phyloP scores from a whole-genome alignment of 208 protist genomes.

The Angomonas desouzai region DNA sequence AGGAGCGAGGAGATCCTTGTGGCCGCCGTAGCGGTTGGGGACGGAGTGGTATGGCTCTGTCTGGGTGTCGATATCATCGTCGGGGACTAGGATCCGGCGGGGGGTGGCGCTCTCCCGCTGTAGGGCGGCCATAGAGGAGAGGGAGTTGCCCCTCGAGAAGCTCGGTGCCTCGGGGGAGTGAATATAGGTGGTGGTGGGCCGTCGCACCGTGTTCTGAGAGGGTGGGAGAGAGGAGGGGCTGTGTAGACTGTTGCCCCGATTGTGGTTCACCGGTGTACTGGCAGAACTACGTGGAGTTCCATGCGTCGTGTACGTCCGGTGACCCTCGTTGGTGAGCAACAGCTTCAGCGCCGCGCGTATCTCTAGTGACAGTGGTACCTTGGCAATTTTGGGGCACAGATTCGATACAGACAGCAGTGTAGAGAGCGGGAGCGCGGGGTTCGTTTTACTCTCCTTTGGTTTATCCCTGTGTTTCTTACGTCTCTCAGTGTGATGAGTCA shows the following conservation, averaged over 20 bases:
- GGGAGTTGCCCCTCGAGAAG: neutral
- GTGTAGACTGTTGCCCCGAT: neutral
- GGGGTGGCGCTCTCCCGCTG: neutral
- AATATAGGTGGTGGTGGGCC: neutral
- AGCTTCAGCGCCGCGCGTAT: constrained; percentile 6
- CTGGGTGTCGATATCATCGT: neutral
- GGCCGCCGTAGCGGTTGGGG: neutral
- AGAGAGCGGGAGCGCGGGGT: neutral
- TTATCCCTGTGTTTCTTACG: neutral
- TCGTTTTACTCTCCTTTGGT: neutral
- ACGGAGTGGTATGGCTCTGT: constrained; percentile 2
- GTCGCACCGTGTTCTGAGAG: neutral
- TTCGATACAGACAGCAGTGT: constrained; percentile 3
- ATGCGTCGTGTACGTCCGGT: constrained; percentile 9
- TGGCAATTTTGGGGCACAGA: neutral
- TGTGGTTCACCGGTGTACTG: neutral
- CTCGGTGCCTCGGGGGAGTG: neutral
- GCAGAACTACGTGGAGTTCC: constrained; percentile 6
- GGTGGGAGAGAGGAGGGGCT: neutral
- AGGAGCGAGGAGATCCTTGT: constrained; percentile 4
- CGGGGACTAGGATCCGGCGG: neutral
- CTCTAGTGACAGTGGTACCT: constrained; percentile 5
- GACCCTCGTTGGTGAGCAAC: neutral
- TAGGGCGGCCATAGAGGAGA: neutral
- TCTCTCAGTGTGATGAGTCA: constrained; percentile 2